Evolutionary conservation across 345 rosid species (phyloP), one percentile per base, ranked within the genome.

Genomic region (Schrenkiella parvula): DNA sequence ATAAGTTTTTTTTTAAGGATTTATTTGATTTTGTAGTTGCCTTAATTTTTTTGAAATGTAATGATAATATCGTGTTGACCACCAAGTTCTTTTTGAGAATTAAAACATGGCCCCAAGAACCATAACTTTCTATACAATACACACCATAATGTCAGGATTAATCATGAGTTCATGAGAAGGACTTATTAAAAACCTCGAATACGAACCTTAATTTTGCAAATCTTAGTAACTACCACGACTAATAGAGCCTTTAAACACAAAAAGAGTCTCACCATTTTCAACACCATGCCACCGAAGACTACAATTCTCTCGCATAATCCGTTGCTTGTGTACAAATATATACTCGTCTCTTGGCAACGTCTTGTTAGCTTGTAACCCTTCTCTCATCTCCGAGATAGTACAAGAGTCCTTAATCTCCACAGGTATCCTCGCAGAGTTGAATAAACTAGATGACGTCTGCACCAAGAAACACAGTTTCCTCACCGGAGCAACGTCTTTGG

Each of bases 261-360:
- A 93, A 54, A 93, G 87, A 13, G 57, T 59, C 8, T 90, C 98
- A 6, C 87, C 93, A 65, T 82, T 66, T 42, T 88, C 89, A 23
- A 88, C 91, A 2, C 95, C 91, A 54, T 90, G 96, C 95, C 96
- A 90, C 21, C 83, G 73, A 22, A 89, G 86, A 78, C 89, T 88
- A 72, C 95, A 89, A 43, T 63, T 65, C 9, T 84, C 88, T 15
- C 87, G 77, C 96, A 91, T 91, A 52, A 91, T 86, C 81, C 96
- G 66, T 70, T 88, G 97, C 75, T 85, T 91, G 73, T 91, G 96
- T 21, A 95, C 86, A 70, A 89, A 91, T 73, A 91, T 72, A 50
- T 91, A 95, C 46, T 89, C 93, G 23, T 89, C 95, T 37, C 21
- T 66, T 1, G 95, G 96, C 44, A 91, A 79, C 41, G 78, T 81